Evolutionary conservation across 441 rosid species (phyloP), one percentile per base, ranked within the genome.

Genomic region (Adansonia madagascariensis): DNA sequence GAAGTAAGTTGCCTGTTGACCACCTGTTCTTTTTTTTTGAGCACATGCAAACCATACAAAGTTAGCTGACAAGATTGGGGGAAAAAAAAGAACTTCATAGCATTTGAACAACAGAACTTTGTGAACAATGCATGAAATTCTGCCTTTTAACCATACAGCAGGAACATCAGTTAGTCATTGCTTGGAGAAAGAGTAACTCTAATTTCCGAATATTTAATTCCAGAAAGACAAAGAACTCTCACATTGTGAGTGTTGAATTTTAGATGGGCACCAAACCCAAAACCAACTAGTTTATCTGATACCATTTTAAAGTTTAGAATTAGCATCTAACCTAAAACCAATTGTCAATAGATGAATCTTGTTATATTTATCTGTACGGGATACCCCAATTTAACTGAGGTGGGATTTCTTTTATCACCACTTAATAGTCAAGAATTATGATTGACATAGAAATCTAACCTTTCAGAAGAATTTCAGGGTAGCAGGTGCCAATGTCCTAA

Each of bases 1-100:
- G 95, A 91, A 82, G 95, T 89, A 86, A 74, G 86, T 71, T 57
- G 46, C 59, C 52, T 31, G 12, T 22, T 67, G 22, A 70, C 59
- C 22, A 24, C 22, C 44, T 4, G 17, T 74, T 70, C 61, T 75
- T 65, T 47, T 12, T 49, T 20, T 31, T 66, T 59, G 12, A 11
- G 41, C 47, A n/a, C 49, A 56, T 14, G 9, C 17, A 18, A 78
- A 74, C 20, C 17, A n/a, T 50, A 43, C 5, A 31, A 39, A 49
- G 7, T 55, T 71, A 20, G 6, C 59, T 15, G 12, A 27, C 31
- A 10, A 35, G 47, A 0, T 27, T 52, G 4, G 8, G 24, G 8
- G 1, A 41, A 53, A 9, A 43, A 63, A 56, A n/a, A 31, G 44
- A 50, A 10, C 8, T 10, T 2, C 57, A 3, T 73, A 22, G 41